Evolutionary conservation across 352 stramenopile genomes (phyloP), one percentile per base, ranked within the genome.

Genomic region (Phytophthora sp.): DNA sequence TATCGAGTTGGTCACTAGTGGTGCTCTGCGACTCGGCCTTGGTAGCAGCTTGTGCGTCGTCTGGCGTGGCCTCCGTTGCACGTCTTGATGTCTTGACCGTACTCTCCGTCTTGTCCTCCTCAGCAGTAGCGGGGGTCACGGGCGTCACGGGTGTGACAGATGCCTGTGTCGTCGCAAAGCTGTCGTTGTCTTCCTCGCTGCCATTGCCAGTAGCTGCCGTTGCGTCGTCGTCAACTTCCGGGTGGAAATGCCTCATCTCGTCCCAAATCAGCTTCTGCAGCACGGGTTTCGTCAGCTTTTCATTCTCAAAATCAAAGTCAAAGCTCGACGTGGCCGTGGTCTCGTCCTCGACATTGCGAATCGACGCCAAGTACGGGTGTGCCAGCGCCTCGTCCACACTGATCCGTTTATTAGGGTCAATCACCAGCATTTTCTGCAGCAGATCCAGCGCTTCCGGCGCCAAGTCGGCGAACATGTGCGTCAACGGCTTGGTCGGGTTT

Each of bases 351-450:
- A 69, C 30, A 52, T 96, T 92, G 38, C 97, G 93, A 33, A 98
- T 91, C 13, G 93, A 89, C 12, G 76, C 72, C 64, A 97, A 66
- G 68, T 97, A 97, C 66, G 90, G 88, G 54, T 98, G 94, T 0
- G 70, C 80, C 2, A 99, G 77, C 1, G 95, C 95, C 5, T 97
- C 91, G 39, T 93, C 84, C n/a, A 98, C 94, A 29, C 73, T 96
- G 51, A 96, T 94, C 21, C 88, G 82, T 58, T 97, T 95, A 57
- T 88, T 85, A 9, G 95, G 95, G 66, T 98, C 91, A 20, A 98
- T 96, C 56, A 94, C 78, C 7, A 98, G 76, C 90, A 98, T 97
- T 39, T 90, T 90, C 50, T 97, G 66, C 24, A 99, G 71, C 46
- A 98, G 57, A 58, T 98, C 89, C 18, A 98, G 64, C 16, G 86